Evolutionary conservation across 192 early-diverging fungal species (phyloP).

Genomic region (Rhizophagus sp.): DNA sequence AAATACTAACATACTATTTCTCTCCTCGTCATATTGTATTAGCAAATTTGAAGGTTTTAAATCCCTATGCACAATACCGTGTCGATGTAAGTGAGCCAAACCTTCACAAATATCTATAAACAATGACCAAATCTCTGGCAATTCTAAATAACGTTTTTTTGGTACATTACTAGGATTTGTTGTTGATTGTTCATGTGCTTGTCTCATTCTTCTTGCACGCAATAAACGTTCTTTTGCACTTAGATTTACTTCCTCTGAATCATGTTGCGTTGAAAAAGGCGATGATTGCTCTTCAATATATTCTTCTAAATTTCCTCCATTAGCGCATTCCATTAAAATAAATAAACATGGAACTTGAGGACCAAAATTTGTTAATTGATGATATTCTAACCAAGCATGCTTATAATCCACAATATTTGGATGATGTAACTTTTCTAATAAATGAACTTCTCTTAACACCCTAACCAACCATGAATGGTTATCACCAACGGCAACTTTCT

Average conservation of each 20-base stretch:
- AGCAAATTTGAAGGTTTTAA: slow-evolving; percentile 93
- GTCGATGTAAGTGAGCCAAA: slow-evolving; percentile 82
- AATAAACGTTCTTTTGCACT: slow-evolving; percentile 5
- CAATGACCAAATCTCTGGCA: slow-evolving; percentile 79
- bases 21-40: slow-evolving; percentile 58
- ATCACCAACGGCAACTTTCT: slow-evolving; percentile 91
- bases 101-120: slow-evolving; percentile 94
- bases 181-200: neutral
- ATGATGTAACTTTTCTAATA: slow-evolving; percentile 87
- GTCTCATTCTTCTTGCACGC: slow-evolving; percentile 1
- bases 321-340: slow-evolving; percentile 94
- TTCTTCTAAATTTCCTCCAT: slow-evolving; percentile 95
- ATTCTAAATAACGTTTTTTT: slow-evolving; percentile 46
- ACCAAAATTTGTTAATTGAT: slow-evolving; percentile 70
- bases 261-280: neutral
- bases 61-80: slow-evolving; percentile 91
- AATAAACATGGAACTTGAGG: slow-evolving; percentile 93
- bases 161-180: neutral
- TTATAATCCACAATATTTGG: slow-evolving; percentile 95
- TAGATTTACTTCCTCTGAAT: neutral
- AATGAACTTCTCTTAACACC: slow-evolving; percentile 92
- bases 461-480: slow-evolving; percentile 87
- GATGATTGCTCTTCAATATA: slow-evolving; percentile 60
- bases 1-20: neutral
- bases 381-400: slow-evolving; percentile 92